These are phyloP conservation scores for Terana coerulea DNA, from an alignment of 768 basidiomycete species.

Conservation along the genomic window DNA sequence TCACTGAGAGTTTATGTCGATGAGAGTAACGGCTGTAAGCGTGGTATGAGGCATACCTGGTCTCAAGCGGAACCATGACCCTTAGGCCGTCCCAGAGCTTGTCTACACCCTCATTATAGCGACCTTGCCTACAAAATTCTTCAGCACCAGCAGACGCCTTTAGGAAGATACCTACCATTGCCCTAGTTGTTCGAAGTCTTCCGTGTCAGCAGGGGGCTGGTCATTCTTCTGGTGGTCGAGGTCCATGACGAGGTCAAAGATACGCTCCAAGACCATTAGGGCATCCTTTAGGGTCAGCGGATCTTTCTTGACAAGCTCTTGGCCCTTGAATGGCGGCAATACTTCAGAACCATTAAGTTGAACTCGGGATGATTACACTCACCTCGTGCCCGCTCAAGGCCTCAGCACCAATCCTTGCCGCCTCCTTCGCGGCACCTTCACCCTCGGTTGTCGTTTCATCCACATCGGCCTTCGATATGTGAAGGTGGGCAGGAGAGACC, in stretches of 20 bases:
- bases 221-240: slow-evolving; percentile 84
- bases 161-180: slow-evolving; percentile 40
- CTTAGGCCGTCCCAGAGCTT: slow-evolving; percentile 76
- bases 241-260: slow-evolving; percentile 82
- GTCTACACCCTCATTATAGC: slow-evolving; percentile 56
- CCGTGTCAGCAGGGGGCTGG: slow-evolving; percentile 64
- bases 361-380: slow-evolving; percentile 35
- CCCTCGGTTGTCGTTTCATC: slow-evolving; percentile 30
- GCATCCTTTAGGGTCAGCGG: slow-evolving; percentile 79
- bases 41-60: slow-evolving; percentile 53
- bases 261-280: slow-evolving; percentile 71
- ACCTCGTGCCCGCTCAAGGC: slow-evolving; percentile 60
- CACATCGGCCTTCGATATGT: slow-evolving; percentile 53
- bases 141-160: background rate
- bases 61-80: slow-evolving; percentile 90
- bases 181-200: slow-evolving; percentile 29
- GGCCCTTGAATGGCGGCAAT: slow-evolving; percentile 48
- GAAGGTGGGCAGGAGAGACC: slow-evolving; percentile 41
- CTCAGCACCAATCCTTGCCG: slow-evolving; percentile 70
- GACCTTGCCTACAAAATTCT: slow-evolving; percentile 43
- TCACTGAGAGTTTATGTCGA: slow-evolving; percentile 46
- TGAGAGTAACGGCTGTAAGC: background rate
- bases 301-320: slow-evolving; percentile 59
- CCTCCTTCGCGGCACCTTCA: slow-evolving; percentile 65
- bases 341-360: background rate